Evolutionary conservation across 345 rosid species (phyloP), one percentile per base, ranked within the genome.

Genomic region (Laguncularia racemosa): DNA sequence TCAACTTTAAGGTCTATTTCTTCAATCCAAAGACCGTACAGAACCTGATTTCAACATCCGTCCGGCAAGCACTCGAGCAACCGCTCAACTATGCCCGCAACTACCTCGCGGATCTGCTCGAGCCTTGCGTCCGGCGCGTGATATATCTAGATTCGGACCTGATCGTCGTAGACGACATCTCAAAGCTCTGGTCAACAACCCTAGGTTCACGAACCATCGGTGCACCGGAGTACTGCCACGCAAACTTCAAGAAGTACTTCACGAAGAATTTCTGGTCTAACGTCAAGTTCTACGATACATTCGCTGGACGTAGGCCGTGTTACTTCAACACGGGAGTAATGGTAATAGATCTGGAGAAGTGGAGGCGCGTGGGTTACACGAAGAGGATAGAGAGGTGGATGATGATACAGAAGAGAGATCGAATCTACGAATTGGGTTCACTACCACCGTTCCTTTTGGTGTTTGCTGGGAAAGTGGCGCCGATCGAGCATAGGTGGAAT

Each of bases 191-290:
- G 95, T 48, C 58, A 20, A 81, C 82, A 0, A 51, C 64, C 50
- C 57, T 86, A 15, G 81, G 72, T 1, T 62, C 71, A 38, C 70
- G 71, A 51, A 66, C 84, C 3, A 76, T 86, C 71, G 95, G 90
- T 16, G 95, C 95, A n/a, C 95, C 95, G 47, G 95, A 86, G 65
- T 86, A 86, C 64, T 86, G 95, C 50, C 95, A 81, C 58, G 88
- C 95, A 7, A 83, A 86, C 74, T 79, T 86, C 77, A 74, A 85
- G 0, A 86, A 81, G 20, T 86, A 86, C 72, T 86, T 86, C 82
- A 86, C 87, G 38, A 67, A 67, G 59, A 48, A 65, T 1, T 86
- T 86, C 73, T 86, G 95, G 95, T 79, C 78, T 0, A 80, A 76
- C 43, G 46, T 45, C 61, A 67, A 78, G 59, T 76, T 73, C 55